Evolutionary conservation across 108 stramenopile genomes (phyloP).

Genomic region (Skeletonema tropicum): DNA sequence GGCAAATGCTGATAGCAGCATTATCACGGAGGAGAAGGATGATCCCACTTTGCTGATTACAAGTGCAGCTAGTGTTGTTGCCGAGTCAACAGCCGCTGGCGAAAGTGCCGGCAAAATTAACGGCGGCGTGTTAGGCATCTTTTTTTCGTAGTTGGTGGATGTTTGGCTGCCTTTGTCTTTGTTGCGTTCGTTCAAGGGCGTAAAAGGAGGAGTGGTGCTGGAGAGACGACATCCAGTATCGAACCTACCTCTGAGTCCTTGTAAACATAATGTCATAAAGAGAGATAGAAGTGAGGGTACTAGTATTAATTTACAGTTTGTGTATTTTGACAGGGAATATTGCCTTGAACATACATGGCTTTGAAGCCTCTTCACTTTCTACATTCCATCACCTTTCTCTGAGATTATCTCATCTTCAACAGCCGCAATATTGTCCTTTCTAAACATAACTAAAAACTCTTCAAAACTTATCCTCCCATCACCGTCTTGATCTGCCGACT

Average conservation of each 20-base stretch:
- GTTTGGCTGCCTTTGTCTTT: neutral
- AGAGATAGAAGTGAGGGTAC: no score
- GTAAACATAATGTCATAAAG: no score
- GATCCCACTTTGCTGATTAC: no score
- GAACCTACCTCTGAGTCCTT: no score
- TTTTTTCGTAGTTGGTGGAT: neutral
- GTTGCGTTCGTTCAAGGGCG: neutral
- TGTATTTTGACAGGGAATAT: no score
- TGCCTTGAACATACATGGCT: no score
- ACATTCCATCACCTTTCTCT: neutral
- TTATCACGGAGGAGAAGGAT: no score
- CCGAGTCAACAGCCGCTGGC: neutral
- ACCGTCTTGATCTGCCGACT: constrained; percentile 82
- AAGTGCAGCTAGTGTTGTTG: no score
- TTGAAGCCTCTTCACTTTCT: no score
- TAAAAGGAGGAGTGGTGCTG: neutral
- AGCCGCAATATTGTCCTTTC: constrained; percentile 25
- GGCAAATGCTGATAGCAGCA: no score
- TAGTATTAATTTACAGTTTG: no score
- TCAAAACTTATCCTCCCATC: constrained; percentile 89
- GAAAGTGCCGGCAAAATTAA: neutral
- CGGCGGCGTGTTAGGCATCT: neutral
- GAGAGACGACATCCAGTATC: no score
- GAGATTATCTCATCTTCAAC: neutral
- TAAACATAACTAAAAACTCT: constrained; percentile 54